Conservation (phyloP, 192 early-diverging fungal genomes). For the Coemansia sp. region DNA sequence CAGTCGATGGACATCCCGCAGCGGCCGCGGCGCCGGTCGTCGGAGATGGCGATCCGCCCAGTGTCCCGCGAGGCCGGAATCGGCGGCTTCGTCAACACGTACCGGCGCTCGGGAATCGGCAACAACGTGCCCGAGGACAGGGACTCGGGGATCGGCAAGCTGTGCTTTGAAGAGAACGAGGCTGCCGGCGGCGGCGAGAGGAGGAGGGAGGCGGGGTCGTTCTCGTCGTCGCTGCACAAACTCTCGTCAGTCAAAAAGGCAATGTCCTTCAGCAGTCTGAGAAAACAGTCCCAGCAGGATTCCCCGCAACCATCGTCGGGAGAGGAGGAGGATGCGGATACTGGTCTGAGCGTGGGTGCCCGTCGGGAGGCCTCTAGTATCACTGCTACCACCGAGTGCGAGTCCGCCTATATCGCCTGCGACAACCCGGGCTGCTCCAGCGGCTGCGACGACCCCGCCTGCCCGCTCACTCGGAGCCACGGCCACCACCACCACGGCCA, state of each 20-base stretch:
- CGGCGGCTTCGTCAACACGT: conserved; percentile 16
- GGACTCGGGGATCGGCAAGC: conserved; percentile 36
- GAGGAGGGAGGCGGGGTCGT: neutral
- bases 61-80: conserved; percentile 13
- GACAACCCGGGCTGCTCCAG: neutral
- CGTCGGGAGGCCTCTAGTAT: neutral
- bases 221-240: conserved; percentile 12
- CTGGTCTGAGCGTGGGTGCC: neutral
- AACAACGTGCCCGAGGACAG: conserved; percentile 20
- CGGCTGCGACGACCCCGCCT: neutral
- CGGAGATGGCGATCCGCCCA: conserved; percentile 5
- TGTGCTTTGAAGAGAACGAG: conserved; percentile 14
- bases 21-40: neutral
- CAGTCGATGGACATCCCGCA: conserved; percentile 16
- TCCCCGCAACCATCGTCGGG: neutral
- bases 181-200: neutral
- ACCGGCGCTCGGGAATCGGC: conserved; percentile 25
- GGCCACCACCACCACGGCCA: neutral
- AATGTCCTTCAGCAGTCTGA: neutral
- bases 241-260: neutral
- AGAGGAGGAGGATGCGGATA: neutral
- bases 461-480: neutral
- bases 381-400: neutral
- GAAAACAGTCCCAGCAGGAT: neutral
- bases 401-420: neutral